Percentiles rank a stretch among this genome's conserved stretches.
These are phyloP conservation scores for Candida glucosophila DNA, from an alignment of 1,139 yeast genomes.

Conservation along the genomic window DNA sequence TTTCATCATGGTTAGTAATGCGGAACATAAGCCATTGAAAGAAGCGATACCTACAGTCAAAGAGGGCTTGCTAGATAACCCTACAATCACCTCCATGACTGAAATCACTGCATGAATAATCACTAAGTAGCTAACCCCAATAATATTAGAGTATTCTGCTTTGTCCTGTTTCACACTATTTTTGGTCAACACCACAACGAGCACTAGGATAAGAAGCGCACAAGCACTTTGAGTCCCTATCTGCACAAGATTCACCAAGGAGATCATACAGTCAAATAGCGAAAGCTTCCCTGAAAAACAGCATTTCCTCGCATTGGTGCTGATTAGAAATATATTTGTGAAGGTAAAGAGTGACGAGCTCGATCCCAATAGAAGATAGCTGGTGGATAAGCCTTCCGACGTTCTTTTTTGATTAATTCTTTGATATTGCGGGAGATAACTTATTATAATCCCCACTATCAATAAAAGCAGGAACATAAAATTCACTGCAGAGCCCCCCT, in stretches of 20 bases:
- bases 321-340: constrained; percentile 57
- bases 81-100: constrained; percentile 23
- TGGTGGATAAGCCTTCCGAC: constrained; percentile 75
- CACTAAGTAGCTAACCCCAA: constrained; percentile 32
- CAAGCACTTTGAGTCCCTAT: constrained; percentile 61
- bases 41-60: constrained; percentile 39
- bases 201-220: constrained; percentile 50
- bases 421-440: constrained; percentile 71
- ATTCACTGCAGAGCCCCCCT: constrained; percentile 37
- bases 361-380: constrained; percentile 65
- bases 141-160: constrained; percentile 33
- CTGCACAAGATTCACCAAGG: constrained; percentile 64
- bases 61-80: constrained; percentile 11
- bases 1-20: constrained; percentile 57
- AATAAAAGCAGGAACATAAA: constrained; percentile 43
- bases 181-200: constrained; percentile 42
- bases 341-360: constrained; percentile 64
- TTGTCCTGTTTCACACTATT: constrained; percentile 39
- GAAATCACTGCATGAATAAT: constrained; percentile 27
- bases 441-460: constrained; percentile 61
- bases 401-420: constrained; percentile 51
- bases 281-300: constrained; percentile 34
- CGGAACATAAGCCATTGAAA: constrained; percentile 54
- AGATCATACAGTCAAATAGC: constrained; percentile 56
- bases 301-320: constrained; percentile 47